Evolutionary conservation across 805 yeast genomes (phyloP).

Genomic region (Alloascoidea africana): DNA sequence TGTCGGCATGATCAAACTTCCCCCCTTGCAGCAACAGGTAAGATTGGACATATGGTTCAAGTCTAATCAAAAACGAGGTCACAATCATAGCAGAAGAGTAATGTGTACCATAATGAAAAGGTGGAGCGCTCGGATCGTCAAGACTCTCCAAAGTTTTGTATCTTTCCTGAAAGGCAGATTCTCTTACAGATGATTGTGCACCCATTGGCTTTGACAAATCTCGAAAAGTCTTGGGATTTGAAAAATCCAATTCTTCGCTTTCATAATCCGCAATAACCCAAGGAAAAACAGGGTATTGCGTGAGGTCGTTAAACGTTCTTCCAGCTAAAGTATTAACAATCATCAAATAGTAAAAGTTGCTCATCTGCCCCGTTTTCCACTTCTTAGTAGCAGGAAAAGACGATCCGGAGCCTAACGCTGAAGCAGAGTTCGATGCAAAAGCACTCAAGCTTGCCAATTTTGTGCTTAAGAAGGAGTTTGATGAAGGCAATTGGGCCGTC

Average conservation of each 20-base stretch:
- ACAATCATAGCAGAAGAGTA: constrained; percentile 92
- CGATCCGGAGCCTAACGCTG: constrained; percentile 11
- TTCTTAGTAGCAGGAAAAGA: constrained; percentile 35
- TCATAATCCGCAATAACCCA: constrained; percentile 81
- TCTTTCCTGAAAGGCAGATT: constrained; percentile 49
- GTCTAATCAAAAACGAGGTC: constrained; percentile 58
- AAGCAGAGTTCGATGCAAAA: constrained; percentile 22
- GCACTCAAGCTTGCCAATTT: constrained; percentile 32
- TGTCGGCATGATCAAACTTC: constrained; percentile 75
- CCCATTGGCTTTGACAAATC: constrained; percentile 89
- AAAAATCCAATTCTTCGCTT: constrained; percentile 53
- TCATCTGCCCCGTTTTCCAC: constrained; percentile 68
- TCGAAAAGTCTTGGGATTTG: constrained; percentile 45
- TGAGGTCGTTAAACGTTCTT: constrained; percentile 73
- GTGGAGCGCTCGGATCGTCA: constrained; percentile 43
- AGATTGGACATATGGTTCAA: constrained; percentile 71
- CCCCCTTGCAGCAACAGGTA: constrained; percentile 76
- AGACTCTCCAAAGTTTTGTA: constrained; percentile 56
- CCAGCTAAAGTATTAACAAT: constrained; percentile 76
- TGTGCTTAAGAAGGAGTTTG: constrained; percentile 16
- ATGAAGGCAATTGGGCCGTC: constrained; percentile 7
- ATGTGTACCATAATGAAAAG: constrained; percentile 89
- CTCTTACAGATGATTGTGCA: constrained; percentile 53
- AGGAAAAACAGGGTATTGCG: constrained; percentile 86
- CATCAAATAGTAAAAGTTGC: constrained; percentile 74